Evolutionary conservation across 345 rosid species (phyloP).

Genomic region (Lenwebbia sp.): DNA sequence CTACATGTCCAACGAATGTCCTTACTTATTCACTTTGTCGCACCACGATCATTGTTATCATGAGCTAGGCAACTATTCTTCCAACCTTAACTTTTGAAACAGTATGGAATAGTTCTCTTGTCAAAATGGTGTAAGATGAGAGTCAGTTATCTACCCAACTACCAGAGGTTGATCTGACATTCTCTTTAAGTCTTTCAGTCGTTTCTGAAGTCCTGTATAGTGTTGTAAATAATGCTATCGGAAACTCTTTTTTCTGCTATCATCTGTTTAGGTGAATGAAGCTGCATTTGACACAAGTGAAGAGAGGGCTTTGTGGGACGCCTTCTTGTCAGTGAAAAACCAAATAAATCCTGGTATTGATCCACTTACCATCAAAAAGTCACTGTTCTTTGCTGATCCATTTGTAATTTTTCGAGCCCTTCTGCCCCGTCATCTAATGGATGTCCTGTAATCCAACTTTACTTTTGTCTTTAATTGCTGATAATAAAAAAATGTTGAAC

Average conservation of each 20-base stretch:
- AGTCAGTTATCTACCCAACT: not conserved
- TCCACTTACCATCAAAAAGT: not conserved
- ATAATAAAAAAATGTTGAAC: not conserved
- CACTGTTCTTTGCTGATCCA: not conserved
- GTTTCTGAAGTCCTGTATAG: not conserved
- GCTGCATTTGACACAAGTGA: conserved; percentile 58
- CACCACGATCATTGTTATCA: not conserved
- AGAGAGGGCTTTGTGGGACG: conserved; percentile 67
- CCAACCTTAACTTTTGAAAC: not conserved
- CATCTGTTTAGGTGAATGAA: conserved; percentile 60
- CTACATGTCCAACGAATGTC: not conserved
- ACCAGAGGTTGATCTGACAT: not conserved
- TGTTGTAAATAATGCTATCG: not conserved
- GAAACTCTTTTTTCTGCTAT: not conserved
- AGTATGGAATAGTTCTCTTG: not conserved
- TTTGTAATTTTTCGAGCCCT: not conserved
- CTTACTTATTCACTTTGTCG: not conserved
- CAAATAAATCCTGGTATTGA: conserved; percentile 52
- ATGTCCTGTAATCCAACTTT: not conserved
- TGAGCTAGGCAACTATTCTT: not conserved
- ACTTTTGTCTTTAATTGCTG: not conserved
- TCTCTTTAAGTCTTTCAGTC: not conserved
- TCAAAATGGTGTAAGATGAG: not conserved
- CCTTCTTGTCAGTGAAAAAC: conserved; percentile 41
- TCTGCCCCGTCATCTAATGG: not conserved